Percentiles rank a stretch among this genome's conserved stretches.
These are phyloP conservation scores for Hericium rajendrae DNA, from an alignment of 768 basidiomycete species.

Conservation along the genomic window DNA sequence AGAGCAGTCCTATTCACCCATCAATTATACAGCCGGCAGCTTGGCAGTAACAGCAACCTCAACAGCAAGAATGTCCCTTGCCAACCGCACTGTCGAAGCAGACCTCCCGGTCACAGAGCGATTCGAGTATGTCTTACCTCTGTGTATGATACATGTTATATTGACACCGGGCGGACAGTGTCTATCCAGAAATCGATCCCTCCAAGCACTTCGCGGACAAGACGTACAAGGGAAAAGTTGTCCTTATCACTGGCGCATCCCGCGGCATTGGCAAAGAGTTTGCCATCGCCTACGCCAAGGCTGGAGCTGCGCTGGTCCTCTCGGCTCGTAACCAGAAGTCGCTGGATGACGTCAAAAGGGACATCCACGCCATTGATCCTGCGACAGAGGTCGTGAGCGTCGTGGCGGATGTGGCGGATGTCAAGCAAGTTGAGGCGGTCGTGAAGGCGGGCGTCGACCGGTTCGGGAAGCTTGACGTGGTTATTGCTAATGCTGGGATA, in stretches of 20 bases:
- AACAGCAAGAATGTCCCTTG: no score
- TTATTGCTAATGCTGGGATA: conserved; percentile 4
- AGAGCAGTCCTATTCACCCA: no score
- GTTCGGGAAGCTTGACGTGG: conserved; percentile 6
- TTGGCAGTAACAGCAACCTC: no score
- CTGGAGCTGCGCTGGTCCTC: conserved; percentile 13
- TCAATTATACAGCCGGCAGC: no score
- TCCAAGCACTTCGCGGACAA: not conserved
- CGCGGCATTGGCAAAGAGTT: conserved; percentile 16
- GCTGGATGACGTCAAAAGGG: not conserved
- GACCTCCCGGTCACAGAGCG: not conserved
- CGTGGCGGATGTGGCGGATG: conserved; percentile 3
- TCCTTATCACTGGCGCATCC: conserved; percentile 16
- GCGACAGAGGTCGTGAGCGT: conserved; percentile 1
- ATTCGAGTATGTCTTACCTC: not conserved
- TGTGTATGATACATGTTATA: no score
- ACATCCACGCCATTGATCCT: not conserved
- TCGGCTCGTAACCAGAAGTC: not conserved
- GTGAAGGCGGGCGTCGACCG: not conserved
- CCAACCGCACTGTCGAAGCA: no score
- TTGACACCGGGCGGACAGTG: not conserved
- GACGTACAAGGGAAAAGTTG: conserved; percentile 9
- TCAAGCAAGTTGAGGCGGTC: not conserved
- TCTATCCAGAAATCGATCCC: conserved; percentile 5
- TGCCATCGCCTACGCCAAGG: conserved; percentile 8